Percentiles rank a stretch among this genome's conserved stretches.
Evolutionary conservation across 495 filamentous ascomycete genomes (phyloP).

Genomic region (Arthonia radiata): DNA sequence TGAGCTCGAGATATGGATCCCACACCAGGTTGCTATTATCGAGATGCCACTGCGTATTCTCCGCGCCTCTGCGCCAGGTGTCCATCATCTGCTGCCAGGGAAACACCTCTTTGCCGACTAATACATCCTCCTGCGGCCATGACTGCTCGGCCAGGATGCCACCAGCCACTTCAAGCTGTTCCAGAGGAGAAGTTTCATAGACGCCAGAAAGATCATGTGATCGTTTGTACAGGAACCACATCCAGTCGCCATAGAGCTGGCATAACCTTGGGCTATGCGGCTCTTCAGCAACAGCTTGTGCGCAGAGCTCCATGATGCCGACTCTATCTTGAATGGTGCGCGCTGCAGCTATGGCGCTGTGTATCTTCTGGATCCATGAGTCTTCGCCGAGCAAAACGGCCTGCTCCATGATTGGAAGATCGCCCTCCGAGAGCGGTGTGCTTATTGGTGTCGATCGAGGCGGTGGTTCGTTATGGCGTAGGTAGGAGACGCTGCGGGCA

Average conservation of each 20-base stretch:
- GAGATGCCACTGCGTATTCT: slow-evolving; percentile 57
- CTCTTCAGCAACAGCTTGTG: slow-evolving; percentile 58
- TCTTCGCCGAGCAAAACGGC: slow-evolving; percentile 42
- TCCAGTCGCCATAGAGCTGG: slow-evolving; percentile 69
- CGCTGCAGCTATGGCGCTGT: slow-evolving; percentile 36
- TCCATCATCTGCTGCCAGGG: slow-evolving; percentile 46
- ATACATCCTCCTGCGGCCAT: slow-evolving; percentile 56
- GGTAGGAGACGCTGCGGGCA: slow-evolving; percentile 17
- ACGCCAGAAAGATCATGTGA: slow-evolving; percentile 26
- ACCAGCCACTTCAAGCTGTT: slow-evolving; percentile 3
- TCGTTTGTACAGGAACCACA: slow-evolving; percentile 43
- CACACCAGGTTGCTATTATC: slow-evolving; percentile 73
- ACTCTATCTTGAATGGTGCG: slow-evolving; percentile 36
- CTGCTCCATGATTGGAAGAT: slow-evolving; percentile 34
- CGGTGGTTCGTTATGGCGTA: background rate
- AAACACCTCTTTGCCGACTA: slow-evolving; percentile 56
- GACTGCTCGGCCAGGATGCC: slow-evolving; percentile 16
- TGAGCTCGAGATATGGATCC: slow-evolving; percentile 46
- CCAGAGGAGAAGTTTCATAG: slow-evolving; percentile 1
- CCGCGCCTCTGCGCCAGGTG: slow-evolving; percentile 55
- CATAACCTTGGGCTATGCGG: slow-evolving; percentile 65
- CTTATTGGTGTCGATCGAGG: slow-evolving; percentile 13
- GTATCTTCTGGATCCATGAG: slow-evolving; percentile 38
- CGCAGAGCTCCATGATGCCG: slow-evolving; percentile 61
- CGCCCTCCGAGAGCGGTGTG: slow-evolving; percentile 27